These are phyloP conservation scores for Capsella bursapastoris DNA, from an alignment of 345 rosid species.

Conservation along the genomic window DNA sequence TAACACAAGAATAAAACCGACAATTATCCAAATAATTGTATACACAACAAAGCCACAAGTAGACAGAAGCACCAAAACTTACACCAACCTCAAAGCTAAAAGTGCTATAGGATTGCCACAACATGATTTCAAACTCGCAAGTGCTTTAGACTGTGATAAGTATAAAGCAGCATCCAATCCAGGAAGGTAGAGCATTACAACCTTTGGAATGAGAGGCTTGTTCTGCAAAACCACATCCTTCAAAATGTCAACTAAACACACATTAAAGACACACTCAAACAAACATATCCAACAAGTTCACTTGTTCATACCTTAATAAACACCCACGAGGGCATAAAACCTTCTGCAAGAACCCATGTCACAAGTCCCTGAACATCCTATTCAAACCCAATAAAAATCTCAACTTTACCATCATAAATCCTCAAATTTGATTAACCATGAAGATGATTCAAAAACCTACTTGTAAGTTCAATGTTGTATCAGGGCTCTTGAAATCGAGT, in stretches of 20 bases:
- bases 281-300: neutral
- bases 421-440: no score
- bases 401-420: neutral
- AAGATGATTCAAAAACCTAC: constrained; percentile 44
- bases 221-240: constrained; percentile 61
- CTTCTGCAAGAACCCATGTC: constrained; percentile 97
- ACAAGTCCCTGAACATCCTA: constrained; percentile 97
- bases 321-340: constrained; percentile 91
- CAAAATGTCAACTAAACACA: neutral
- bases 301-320: constrained; percentile 66
- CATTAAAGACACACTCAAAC: neutral
- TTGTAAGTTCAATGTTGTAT: constrained; percentile 69
- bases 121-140: constrained; percentile 66
- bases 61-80: constrained; percentile 29
- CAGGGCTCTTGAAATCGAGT: constrained; percentile 67
- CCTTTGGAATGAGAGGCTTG: constrained; percentile 89
- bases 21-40: neutral
- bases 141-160: constrained; percentile 69
- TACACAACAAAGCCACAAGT: neutral
- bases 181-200: constrained; percentile 88
- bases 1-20: constrained; percentile 48
- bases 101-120: constrained; percentile 80
- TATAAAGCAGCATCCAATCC: constrained; percentile 90
- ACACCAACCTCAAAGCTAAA: constrained; percentile 79
- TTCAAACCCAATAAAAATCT: constrained; percentile 35